Evolutionary conservation across 2,329 filamentous ascomycete species (phyloP).

Genomic region (Ceratocystis cubensis): DNA sequence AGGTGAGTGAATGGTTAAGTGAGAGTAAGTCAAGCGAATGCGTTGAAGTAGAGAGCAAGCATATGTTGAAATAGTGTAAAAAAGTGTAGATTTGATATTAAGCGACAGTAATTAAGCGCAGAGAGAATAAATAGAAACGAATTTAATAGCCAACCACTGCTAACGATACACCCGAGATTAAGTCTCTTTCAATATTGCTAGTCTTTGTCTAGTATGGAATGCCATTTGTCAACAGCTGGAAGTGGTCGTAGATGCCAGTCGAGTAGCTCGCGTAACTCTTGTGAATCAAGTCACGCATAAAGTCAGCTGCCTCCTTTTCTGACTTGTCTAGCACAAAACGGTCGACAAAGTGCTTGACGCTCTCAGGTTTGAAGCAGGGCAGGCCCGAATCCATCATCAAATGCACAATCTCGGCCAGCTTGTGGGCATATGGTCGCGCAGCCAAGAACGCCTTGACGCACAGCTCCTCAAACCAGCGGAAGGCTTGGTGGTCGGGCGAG

Average conservation of each 20-base stretch:
- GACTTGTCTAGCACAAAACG: constrained; percentile 84
- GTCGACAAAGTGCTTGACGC: constrained; percentile 81
- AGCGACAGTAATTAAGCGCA: not conserved
- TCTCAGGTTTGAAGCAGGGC: constrained; percentile 96
- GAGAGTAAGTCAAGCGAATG: no score
- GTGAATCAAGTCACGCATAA: constrained; percentile 78
- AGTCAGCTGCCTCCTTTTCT: constrained; percentile 87
- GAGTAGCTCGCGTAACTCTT: constrained; percentile 85
- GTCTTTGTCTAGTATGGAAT: constrained; percentile 64
- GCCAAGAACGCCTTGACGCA: constrained; percentile 93
- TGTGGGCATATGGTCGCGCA: constrained; percentile 71
- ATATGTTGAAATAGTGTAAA: not conserved
- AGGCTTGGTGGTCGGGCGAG: constrained; percentile 68
- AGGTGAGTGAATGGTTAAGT: not conserved
- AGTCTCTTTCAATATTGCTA: not conserved
- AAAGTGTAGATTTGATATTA: not conserved
- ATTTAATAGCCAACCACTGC: not conserved
- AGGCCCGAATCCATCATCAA: constrained; percentile 94
- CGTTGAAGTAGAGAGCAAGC: not conserved
- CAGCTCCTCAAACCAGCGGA: constrained; percentile 92
- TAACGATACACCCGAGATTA: no score
- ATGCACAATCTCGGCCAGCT: constrained; percentile 77
- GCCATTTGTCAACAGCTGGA: constrained; percentile 91
- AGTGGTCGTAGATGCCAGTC: constrained; percentile 93
- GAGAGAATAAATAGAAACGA: constrained; percentile 10